Evolutionary conservation across 371 early-diverging fungal species (phyloP).

Genomic region (Mucor saturninus): DNA sequence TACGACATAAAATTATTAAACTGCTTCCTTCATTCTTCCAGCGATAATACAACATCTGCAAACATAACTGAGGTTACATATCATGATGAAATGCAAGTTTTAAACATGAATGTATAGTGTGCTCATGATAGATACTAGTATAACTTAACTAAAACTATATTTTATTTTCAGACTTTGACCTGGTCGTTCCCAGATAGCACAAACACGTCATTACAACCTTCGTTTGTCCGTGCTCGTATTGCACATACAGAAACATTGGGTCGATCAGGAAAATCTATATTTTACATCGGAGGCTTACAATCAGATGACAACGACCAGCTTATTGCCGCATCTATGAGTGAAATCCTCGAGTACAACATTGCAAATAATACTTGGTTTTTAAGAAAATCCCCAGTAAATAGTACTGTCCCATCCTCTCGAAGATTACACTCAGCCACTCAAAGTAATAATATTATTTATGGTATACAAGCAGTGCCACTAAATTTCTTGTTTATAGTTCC

Average conservation of each 20-base stretch:
- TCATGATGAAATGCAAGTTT: constrained; percentile 12
- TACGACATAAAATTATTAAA: background rate
- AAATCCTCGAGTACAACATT: constrained; percentile 19
- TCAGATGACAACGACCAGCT: background rate
- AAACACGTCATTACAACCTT: background rate
- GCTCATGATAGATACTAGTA: background rate
- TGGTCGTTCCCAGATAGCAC: constrained; percentile 13
- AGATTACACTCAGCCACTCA: constrained; percentile 25
- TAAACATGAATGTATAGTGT: constrained; percentile 15
- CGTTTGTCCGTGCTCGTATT: constrained; percentile 6
- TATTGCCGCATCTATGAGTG: constrained; percentile 16
- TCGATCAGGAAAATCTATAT: constrained; percentile 16
- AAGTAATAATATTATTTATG: constrained; percentile 5
- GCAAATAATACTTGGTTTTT: constrained; percentile 14
- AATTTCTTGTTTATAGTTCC: constrained; percentile 16
- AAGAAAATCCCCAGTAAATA: constrained; percentile 5
- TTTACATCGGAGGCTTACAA: constrained; percentile 24
- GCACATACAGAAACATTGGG: constrained; percentile 27
- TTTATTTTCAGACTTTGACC: constrained; percentile 4
- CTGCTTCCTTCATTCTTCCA: background rate
- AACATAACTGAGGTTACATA: constrained; percentile 14
- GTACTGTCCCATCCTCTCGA: constrained; percentile 20
- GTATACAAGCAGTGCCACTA: background rate
- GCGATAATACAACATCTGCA: constrained; percentile 21
- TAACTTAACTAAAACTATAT: background rate